Base-by-base conservation (phyloP, 371 early-diverging fungal genomes). In the Mucor mucedo region DNA sequence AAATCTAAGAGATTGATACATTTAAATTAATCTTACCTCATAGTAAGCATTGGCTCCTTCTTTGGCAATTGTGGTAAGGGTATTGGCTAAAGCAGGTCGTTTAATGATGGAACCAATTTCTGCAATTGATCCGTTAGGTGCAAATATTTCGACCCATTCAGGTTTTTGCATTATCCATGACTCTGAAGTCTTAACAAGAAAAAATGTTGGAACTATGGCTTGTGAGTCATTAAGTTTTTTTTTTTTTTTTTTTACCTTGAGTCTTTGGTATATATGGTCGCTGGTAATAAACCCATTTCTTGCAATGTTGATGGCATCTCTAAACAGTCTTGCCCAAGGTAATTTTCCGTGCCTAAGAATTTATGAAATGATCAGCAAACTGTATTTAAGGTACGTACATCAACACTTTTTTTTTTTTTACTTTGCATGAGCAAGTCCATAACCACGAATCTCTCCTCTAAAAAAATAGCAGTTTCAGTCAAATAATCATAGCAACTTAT, bases 41-140 rank as follows among this genome's bases (percentile, higher is more conserved):
- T 99, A 99, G 75, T 98, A 99, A 7, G 82, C 86, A 58, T 85
- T 73, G 0, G 93, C 76, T 0, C 99, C 99, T 57, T 95, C 71
- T 11, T 76, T 66, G 0, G 95, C 90, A 48, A 99, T 82, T 3
- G 59, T 72, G 65, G 89, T 82, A 41, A 99, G 78, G 1, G 99
- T 97, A 38, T 83, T 65, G 0, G 95, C 97, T 29, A 91, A 83
- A 28, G 79, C 87, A 16, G 80, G 71, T 11, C 98, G 84, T 39
- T 77, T 76, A 61, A 98, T 80, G 13, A 76, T 60, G 14, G 95
- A 89, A 4, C 96, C 96, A 58, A 79, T 80, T 47, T 62, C 58
- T 8, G 89, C 69, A 2, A 91, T 60, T 13, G 56, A 64, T 2
- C 92, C 92, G 8, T 91, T 83, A 27, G 86, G 87, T 4, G 90